Evolutionary conservation across 2,329 filamentous ascomycete species (phyloP), one percentile per base, ranked within the genome.

Genomic region (Alternaria ethzedia): DNA sequence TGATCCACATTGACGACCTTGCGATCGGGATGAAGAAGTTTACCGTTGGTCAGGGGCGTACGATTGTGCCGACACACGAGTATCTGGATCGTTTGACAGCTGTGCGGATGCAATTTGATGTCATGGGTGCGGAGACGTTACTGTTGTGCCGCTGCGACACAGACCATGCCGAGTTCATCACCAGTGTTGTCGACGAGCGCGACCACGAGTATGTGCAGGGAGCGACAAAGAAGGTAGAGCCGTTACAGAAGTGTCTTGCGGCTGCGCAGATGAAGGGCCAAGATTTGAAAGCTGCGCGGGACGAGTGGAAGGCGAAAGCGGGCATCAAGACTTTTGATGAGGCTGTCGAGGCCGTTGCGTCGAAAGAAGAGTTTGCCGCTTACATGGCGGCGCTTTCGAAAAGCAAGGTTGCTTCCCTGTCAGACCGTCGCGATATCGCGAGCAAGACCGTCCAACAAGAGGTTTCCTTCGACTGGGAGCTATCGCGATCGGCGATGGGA

Each of bases 11-110:
- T 5, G 81, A 83, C 57, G 81, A 83, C 59, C 68, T 83, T 28
- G 81, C 81, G 0, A 80, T 82, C 21, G 81, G 81, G 6, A 74
- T 82, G 69, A 82, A 83, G 70, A 83, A 82, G 66, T 83, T 82
- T 55, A 83, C 81, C 1, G 74, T 79, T 15, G 80, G 81, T 0
- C 73, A 82, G 55, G 81, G 80, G 3, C 70, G 79, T 6, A 82
- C 81, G 0, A 71, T 83, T 0, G 78, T 83, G 5, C 79, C 81
- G 3, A 82, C 79, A 0, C 75, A 72, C 59, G 81, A 82, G 61
- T 82, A 82, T 47, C 59, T 81, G 3, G 69, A 75, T 26, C 70
- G 80, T 0, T 65, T 82, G 52, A 79, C 73, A 6, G 72, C 80
- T 3, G 78, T 77, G 3, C 73, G 80, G 12, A 78, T 82, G 76